Conservation (phyloP, 805 yeast species). For the Candida ponderosae region DNA sequence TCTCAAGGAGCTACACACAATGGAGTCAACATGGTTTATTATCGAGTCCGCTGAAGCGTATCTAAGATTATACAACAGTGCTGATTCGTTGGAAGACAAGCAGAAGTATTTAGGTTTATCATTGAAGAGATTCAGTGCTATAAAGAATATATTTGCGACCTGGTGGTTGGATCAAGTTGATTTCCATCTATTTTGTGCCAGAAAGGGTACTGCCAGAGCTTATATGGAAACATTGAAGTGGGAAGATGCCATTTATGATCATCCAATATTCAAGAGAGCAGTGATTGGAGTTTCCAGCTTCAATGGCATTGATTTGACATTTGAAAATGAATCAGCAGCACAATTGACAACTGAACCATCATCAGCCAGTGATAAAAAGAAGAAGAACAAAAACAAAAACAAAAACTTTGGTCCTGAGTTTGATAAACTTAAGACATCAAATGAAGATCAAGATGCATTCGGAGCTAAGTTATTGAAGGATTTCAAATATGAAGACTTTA, state of each 20-base stretch:
- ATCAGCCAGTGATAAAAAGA: conserved; percentile 11
- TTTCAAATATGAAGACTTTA: conserved; percentile 35
- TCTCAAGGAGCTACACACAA: conserved; percentile 72
- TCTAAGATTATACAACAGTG: conserved; percentile 42
- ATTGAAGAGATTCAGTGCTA: conserved; percentile 65
- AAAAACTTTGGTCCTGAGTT: conserved; percentile 49
- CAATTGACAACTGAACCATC: conserved; percentile 6
- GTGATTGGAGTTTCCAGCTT: conserved; percentile 55
- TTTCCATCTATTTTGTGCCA: conserved; percentile 86
- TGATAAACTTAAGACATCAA: conserved; percentile 28
- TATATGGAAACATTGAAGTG: conserved; percentile 71
- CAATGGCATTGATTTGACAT: conserved; percentile 32
- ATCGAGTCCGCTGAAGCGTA: conserved; percentile 82
- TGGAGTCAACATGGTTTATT: conserved; percentile 91
- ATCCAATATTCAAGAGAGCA: conserved; percentile 69
- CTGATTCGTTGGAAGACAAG: conserved; percentile 21
- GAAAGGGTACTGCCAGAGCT: conserved; percentile 85
- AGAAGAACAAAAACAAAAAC: conserved; percentile 43
- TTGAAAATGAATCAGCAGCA: too few species aligned
- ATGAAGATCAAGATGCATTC: conserved; percentile 50
- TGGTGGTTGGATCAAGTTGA: conserved; percentile 84
- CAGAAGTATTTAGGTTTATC: conserved; percentile 59
- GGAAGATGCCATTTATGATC: conserved; percentile 68
- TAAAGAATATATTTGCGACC: conserved; percentile 59
- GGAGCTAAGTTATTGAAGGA: conserved; percentile 42